phyloP scores from a whole-genome alignment of 768 basidiomycete species.

The Cyclocybe aegerita region DNA sequence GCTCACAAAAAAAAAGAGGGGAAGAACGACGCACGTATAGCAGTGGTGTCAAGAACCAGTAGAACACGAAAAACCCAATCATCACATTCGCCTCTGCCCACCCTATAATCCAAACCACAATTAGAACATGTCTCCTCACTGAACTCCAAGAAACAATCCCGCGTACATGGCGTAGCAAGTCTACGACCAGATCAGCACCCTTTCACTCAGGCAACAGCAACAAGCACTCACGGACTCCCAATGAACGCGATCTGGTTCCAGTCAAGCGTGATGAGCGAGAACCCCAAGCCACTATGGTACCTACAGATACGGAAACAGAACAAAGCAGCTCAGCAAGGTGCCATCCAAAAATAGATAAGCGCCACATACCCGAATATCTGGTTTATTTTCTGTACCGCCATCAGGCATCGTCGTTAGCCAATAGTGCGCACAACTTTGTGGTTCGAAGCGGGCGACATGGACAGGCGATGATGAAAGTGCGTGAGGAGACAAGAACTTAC shows the following conservation, averaged over 20 bases:
- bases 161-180: conserved; percentile 48
- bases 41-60: conserved; percentile 58
- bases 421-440: too few species aligned
- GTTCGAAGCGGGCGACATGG: too few species aligned
- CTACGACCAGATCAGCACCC: conserved; percentile 21
- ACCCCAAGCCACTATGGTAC: conserved; percentile 51
- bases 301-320: conserved; percentile 18
- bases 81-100: conserved; percentile 77
- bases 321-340: neutral
- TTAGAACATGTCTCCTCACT: neutral
- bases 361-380: conserved; percentile 51
- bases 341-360: neutral
- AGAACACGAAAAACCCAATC: conserved; percentile 61
- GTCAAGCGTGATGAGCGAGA: conserved; percentile 54
- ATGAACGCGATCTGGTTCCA: conserved; percentile 72
- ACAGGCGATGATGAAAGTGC: neutral
- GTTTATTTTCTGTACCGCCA: conserved; percentile 45
- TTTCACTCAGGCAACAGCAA: neutral
- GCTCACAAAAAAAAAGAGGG: neutral
- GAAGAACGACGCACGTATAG: conserved; percentile 34
- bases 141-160: neutral
- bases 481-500: conserved; percentile 31
- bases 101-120: conserved; percentile 35
- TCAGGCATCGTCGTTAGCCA: neutral
- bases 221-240: conserved; percentile 53